A percentile compares a stretch with the other conserved stretches of the same genome.
These are phyloP conservation scores for Suillus subluteus DNA, from an alignment of 768 basidiomycete species.

Conservation along the genomic window DNA sequence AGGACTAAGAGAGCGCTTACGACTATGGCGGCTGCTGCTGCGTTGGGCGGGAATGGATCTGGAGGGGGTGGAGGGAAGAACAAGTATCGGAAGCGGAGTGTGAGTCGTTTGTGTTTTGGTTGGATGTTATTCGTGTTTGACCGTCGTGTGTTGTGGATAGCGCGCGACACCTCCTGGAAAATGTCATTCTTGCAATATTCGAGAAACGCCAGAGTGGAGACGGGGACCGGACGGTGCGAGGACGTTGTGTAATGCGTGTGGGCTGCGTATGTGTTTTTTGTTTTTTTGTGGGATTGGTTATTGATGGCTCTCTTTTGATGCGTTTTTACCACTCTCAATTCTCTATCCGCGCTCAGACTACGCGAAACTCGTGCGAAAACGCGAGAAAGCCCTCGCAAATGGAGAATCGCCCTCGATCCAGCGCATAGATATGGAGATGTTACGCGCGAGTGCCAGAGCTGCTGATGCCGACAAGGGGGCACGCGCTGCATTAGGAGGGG, in stretches of 20 bases:
- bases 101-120: constrained; percentile 44
- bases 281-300: background rate
- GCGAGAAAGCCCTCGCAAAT: constrained; percentile 62
- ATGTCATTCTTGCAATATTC: constrained; percentile 86
- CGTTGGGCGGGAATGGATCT: constrained; percentile 39
- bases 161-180: constrained; percentile 85
- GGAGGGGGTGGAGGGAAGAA: constrained; percentile 49
- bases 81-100: constrained; percentile 86
- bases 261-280: constrained; percentile 62
- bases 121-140: constrained; percentile 17
- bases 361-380: constrained; percentile 80
- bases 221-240: constrained; percentile 84
- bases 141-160: constrained; percentile 45
- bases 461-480: constrained; percentile 44
- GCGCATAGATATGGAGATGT: constrained; percentile 73
- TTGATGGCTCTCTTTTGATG: background rate
- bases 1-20: constrained; percentile 77
- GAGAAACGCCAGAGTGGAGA: constrained; percentile 89
- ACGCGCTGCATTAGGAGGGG: constrained; percentile 32
- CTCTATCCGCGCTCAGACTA: constrained; percentile 57
- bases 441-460: constrained; percentile 73
- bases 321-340: background rate
- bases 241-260: constrained; percentile 86
- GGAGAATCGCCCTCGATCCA: constrained; percentile 47
- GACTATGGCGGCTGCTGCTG: constrained; percentile 58